A percentile compares a stretch with the other conserved stretches of the same genome.
phyloP scores from a whole-genome alignment of 2,329 filamentous ascomycete genomes.

The Albophoma yamanashiensis region DNA sequence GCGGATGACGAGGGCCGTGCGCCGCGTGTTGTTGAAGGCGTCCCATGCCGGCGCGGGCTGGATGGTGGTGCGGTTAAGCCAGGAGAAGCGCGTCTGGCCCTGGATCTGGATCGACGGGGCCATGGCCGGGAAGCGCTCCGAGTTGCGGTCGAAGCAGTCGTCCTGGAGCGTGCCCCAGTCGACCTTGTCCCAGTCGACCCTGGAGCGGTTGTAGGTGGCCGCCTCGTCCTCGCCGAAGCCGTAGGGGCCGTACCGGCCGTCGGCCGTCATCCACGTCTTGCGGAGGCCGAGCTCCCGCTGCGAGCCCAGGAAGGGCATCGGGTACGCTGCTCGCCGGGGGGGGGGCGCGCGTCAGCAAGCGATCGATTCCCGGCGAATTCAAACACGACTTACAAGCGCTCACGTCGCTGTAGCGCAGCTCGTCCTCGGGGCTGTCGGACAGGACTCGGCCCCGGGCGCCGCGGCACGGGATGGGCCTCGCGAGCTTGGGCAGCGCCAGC shows the following conservation, averaged over 20 bases:
- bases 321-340: conserved; percentile 19
- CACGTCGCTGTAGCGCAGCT: not conserved
- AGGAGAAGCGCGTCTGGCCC: conserved; percentile 6
- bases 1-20: conserved; percentile 14
- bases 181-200: conserved; percentile 17
- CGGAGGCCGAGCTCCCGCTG: conserved; percentile 16
- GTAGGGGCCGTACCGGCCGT: conserved; percentile 16
- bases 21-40: conserved; percentile 14
- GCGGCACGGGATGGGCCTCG: not conserved
- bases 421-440: conserved; percentile 4
- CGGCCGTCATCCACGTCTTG: conserved; percentile 18
- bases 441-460: conserved; percentile 31
- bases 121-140: conserved; percentile 30
- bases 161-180: conserved; percentile 25
- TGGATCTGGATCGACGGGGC: conserved; percentile 3
- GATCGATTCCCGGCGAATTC: no score
- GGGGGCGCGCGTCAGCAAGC: no score
- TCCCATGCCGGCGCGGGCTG: conserved; percentile 12
- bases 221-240: conserved; percentile 17
- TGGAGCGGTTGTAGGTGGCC: conserved; percentile 11
- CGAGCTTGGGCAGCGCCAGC: not conserved
- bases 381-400: conserved; percentile 1
- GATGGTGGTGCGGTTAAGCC: conserved; percentile 7
- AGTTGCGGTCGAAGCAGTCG: conserved; percentile 34
- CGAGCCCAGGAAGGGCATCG: conserved; percentile 18